Evolutionary conservation across 345 rosid species (phyloP), one percentile per base, ranked within the genome.

Genomic region (Diplotaxis tenuifolia): DNA sequence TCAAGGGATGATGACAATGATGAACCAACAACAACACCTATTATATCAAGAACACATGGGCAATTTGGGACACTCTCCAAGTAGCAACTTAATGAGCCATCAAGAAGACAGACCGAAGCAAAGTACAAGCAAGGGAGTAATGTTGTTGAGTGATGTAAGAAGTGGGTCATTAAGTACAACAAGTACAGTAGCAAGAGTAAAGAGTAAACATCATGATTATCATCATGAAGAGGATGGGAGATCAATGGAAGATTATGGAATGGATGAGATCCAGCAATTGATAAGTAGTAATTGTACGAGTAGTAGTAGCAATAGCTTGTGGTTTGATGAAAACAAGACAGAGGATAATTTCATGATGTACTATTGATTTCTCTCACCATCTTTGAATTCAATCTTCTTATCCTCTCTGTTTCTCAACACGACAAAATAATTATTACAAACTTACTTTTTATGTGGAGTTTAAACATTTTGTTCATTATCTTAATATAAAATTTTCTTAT

Each of bases 241-340:
- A 59, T 63, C 82, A 60, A 73, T 78, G 52, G 89, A 86, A 11
- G 84, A 84, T 56, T 78, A 59, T 75, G 92, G 91, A 5, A 59
- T 89, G 34, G 97, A 93, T 70, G 96, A 91, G 82, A 86, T 93
- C 75, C 88, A 88, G 79, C 87, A 86, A 65, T 82, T 91, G 0
- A 80, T 91, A 54, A 84, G 86, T 71, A 79, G 75, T 11, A 70
- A 75, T 40, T 87, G 88, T 74, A 79, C 79, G 4, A 72, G 70
- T 56, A 82, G 70, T 56, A 82, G 62, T 52, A 61, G 82, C 36
- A 81, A 69, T 63, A 81, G 62, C 80, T 82, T 86, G 61, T 72
- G 82, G 83, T 81, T 84, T 80, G 84, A 83, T 71, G 91, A 85
- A 73, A 85, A 67, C 84, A 90, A 83, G 83, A 76, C 76, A 20